A percentile compares a stretch with the other conserved stretches of the same genome.
These are phyloP conservation scores for Chytriomyces hyalinus DNA, from an alignment of 192 early-diverging fungal species.

Conservation along the genomic window DNA sequence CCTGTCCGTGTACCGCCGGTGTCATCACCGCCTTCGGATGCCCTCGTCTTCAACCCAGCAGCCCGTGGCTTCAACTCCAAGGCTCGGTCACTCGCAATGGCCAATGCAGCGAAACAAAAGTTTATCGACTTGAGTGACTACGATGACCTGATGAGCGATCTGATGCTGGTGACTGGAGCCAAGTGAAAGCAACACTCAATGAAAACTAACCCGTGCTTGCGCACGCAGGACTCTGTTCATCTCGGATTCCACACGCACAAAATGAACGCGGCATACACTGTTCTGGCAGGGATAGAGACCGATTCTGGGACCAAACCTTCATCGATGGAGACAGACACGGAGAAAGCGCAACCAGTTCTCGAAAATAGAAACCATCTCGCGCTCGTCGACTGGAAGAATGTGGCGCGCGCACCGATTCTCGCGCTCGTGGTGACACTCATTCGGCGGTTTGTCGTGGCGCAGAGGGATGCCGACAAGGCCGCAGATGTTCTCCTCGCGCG, in stretches of 20 bases:
- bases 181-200: not conserved
- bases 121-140: conserved; percentile 51
- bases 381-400: conserved; percentile 1
- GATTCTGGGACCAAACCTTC: not conserved
- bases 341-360: conserved; percentile 21
- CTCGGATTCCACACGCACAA: conserved; percentile 58
- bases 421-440: not conserved
- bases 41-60: too few species aligned
- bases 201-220: too few species aligned
- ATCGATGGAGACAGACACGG: conserved; percentile 12
- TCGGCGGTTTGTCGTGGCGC: not conserved
- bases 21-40: too few species aligned
- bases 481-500: not conserved
- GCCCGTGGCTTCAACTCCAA: not conserved
- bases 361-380: conserved; percentile 30
- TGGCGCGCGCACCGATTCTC: not conserved
- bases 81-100: not conserved
- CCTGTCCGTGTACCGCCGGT: too few species aligned
- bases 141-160: conserved; percentile 53
- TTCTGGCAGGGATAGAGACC: not conserved
- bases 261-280: conserved; percentile 48
- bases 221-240: conserved; percentile 42
- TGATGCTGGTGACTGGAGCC: conserved; percentile 35
- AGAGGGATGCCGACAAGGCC: not conserved
- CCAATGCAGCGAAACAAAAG: conserved; percentile 2